Base-by-base conservation (phyloP, 176 grass and related monocot species). In the Eleusine indica region DNA sequence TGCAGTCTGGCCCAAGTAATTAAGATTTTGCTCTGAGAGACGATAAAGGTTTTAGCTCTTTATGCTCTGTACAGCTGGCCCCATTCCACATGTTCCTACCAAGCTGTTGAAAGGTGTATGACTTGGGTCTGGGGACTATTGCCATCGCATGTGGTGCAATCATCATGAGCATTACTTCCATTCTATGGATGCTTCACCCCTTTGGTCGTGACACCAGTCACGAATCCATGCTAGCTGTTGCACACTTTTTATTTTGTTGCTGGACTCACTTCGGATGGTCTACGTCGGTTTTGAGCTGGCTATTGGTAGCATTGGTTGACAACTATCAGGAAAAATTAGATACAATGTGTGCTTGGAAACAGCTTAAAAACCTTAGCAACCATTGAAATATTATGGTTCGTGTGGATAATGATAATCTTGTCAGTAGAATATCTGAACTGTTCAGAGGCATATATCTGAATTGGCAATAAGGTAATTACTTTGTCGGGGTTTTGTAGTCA, bases 1-100 rank as follows among this genome's bases (percentile, higher is more conserved):
- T 90, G 58, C 74, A 68, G 78, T 68, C 83, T 90, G 68, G 47
- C 60, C 80, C 60, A 63, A 79, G 68, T 44, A 83, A 74, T 79
- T 79, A 80, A 79, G 41, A 74, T 29, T 28, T 79, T 87, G 68
- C 75, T 90, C 78, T 74, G 49, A 46, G 66, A 82, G 78, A 60
- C 7, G 54, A 56, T 77, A 58, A 52, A 61, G 68, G 68, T 70
- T 71, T 21, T 52, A 86, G 32, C 79, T 68, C 53, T 86, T 82
- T 90, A 83, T 86, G 72, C 80, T 87, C 62, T 28, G 65, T 79
- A 75, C 75, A 90, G 84, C 80, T 83, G 71, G 74, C 42, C 51
- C 75, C 68, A 79, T 83, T 87, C 70, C 43, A 80, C 75, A 42
- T 79, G 61, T 83, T 65, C 68, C 75, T 77, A 74, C 69, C 80